These are phyloP conservation scores for Aciculosporium take DNA, from an alignment of 2,329 filamentous ascomycete genomes.

Conservation along the genomic window DNA sequence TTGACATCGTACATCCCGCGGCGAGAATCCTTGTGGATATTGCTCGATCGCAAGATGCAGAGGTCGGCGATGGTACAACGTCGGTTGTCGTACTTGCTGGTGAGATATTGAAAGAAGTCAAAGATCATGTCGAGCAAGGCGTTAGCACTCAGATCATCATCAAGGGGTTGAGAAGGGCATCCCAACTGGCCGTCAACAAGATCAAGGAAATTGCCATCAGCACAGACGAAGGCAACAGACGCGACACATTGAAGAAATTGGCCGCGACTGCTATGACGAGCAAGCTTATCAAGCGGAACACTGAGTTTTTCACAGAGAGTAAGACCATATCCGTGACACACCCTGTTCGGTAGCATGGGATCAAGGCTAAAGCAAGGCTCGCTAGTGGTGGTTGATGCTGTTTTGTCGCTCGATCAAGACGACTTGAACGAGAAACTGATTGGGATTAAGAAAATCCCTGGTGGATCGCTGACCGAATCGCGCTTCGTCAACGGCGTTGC, in stretches of 20 bases:
- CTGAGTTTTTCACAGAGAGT: constrained; percentile 96
- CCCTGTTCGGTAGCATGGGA: background rate
- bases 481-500: constrained; percentile 95
- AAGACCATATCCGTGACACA: constrained; percentile 19
- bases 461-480: constrained; percentile 89
- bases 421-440: constrained; percentile 97
- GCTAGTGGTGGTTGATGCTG: constrained; percentile 91
- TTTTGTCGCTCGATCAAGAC: constrained; percentile 87
- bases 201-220: constrained; percentile 92
- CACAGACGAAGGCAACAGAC: constrained; percentile 67
- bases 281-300: constrained; percentile 97
- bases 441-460: constrained; percentile 94
- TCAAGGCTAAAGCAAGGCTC: constrained; percentile 15
- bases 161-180: constrained; percentile 83
- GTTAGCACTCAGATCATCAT: constrained; percentile 96
- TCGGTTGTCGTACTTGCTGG: constrained; percentile 96
- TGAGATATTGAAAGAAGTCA: constrained; percentile 92
- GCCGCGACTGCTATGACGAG: constrained; percentile 97
- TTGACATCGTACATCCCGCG: constrained; percentile 96
- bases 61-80: constrained; percentile 95
- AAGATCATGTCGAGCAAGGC: constrained; percentile 90
- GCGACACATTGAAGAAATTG: constrained; percentile 78
- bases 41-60: constrained; percentile 94
- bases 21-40: constrained; percentile 97
- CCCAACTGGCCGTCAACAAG: constrained; percentile 89